phyloP scores from a whole-genome alignment of 1,284 basidiomycete genomes.

The Ceratobasidium sp. region DNA sequence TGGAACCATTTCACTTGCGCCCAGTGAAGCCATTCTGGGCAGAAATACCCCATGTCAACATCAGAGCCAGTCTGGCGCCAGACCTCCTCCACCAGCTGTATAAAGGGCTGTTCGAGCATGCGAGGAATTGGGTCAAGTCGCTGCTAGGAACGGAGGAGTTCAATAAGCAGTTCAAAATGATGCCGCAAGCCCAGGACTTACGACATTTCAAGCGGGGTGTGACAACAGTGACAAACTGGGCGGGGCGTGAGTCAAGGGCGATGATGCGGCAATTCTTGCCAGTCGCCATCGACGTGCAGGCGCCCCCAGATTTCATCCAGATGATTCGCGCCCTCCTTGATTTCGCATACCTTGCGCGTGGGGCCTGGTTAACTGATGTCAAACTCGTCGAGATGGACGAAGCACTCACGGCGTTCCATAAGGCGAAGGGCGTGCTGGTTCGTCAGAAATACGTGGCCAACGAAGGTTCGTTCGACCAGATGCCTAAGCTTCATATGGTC shows the following conservation, averaged over 20 bases:
- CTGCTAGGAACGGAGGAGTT: too few species aligned
- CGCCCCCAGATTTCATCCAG: conserved; percentile 1
- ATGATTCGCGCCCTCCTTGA: not conserved
- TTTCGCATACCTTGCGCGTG: too few species aligned
- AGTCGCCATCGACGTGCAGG: not conserved
- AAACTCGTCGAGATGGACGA: not conserved
- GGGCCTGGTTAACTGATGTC: not conserved
- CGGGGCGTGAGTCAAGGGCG: conserved; percentile 19
- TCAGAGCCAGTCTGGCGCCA: not conserved
- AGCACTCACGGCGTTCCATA: not conserved
- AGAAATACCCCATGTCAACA: conserved; percentile 1
- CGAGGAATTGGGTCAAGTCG: not conserved
- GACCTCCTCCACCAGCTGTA: not conserved
- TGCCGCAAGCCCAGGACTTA: too few species aligned
- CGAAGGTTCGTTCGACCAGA: not conserved
- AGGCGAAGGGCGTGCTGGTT: too few species aligned
- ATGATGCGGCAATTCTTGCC: conserved; percentile 23
- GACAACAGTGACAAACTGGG: conserved; percentile 19
- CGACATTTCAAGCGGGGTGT: too few species aligned
- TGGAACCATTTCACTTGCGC: not conserved
- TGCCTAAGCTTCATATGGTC: conserved; percentile 40
- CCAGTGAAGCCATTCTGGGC: conserved; percentile 8
- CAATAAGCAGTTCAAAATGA: too few species aligned
- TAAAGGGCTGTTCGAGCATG: conserved; percentile 50
- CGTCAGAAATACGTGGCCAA: too few species aligned